A percentile compares a stretch with the other conserved stretches of the same genome.
Conservation (phyloP, 257 asterid genomes). For the Nicotiana paniculata region DNA sequence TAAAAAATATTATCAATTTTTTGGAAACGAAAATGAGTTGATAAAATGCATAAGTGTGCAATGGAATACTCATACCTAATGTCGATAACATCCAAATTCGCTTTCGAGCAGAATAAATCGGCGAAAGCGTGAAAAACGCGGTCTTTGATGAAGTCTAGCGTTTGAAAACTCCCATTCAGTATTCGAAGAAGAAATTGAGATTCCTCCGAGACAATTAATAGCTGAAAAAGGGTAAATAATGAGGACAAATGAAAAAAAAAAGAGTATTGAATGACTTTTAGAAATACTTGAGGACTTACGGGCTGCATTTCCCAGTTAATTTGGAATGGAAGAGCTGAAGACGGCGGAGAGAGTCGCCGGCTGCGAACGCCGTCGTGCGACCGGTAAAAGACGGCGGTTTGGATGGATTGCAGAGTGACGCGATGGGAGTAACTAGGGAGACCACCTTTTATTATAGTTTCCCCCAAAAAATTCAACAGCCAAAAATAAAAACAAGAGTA, state of each 20-base stretch:
- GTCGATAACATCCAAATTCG: constrained; percentile 21
- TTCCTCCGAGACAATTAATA: constrained; percentile 47
- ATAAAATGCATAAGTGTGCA: not conserved
- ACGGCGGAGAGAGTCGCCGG: not conserved
- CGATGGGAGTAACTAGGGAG: not conserved
- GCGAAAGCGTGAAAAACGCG: constrained; percentile 28
- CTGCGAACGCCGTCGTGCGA: not conserved
- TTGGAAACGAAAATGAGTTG: not conserved
- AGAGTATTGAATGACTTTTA: not conserved
- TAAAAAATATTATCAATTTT: not conserved
- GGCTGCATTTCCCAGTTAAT: not conserved
- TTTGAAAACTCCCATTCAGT: constrained; percentile 47
- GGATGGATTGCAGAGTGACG: not conserved
- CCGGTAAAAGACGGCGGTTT: not conserved
- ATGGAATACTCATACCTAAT: constrained; percentile 8
- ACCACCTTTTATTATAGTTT: too few species aligned
- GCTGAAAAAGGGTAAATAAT: constrained; percentile 17
- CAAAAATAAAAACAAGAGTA: too few species aligned
- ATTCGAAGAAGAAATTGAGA: constrained; percentile 49
- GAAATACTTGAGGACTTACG: not conserved
- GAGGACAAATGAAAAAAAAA: not conserved
- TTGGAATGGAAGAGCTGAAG: not conserved
- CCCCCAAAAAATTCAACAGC: too few species aligned
- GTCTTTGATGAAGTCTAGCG: constrained; percentile 51
- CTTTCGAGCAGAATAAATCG: constrained; percentile 30